phyloP scores from a whole-genome alignment of 192 early-diverging fungal species.

The Coemansia sp. region DNA sequence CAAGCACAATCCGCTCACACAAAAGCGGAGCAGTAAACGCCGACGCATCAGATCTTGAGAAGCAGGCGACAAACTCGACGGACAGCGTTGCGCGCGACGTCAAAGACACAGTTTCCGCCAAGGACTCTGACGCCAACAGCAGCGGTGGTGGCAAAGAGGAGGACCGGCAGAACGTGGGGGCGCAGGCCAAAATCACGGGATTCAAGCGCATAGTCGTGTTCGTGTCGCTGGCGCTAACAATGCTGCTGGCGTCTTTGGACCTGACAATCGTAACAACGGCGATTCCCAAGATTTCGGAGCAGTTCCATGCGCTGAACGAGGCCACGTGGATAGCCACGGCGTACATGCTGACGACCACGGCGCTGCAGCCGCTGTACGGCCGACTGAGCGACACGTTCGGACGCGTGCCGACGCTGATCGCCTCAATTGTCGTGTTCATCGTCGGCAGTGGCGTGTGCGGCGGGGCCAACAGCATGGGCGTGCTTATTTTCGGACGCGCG shows the following conservation, averaged over 20 bases:
- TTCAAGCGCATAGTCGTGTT: slow-evolving; percentile 30
- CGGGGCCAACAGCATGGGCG: slow-evolving; percentile 56
- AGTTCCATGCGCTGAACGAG: slow-evolving; percentile 55
- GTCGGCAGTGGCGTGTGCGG: slow-evolving; percentile 55
- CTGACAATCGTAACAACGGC: slow-evolving; percentile 64
- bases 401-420: slow-evolving; percentile 55
- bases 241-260: slow-evolving; percentile 60
- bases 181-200: slow-evolving; percentile 11
- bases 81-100: background rate
- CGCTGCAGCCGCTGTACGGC: slow-evolving; percentile 75
- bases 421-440: slow-evolving; percentile 55
- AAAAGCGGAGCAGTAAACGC: background rate
- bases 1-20: slow-evolving; percentile 3
- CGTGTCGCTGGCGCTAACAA: slow-evolving; percentile 49
- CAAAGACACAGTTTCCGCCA: background rate
- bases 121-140: background rate
- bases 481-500: slow-evolving; percentile 66
- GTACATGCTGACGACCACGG: slow-evolving; percentile 67
- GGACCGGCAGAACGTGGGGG: background rate
- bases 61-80: background rate
- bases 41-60: slow-evolving; percentile 2
- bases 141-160: background rate
- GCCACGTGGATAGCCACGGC: slow-evolving; percentile 78
- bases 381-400: slow-evolving; percentile 84
- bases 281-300: slow-evolving; percentile 56